Conservation (phyloP, 192 early-diverging fungal genomes). For the Coemansia pectinata region DNA sequence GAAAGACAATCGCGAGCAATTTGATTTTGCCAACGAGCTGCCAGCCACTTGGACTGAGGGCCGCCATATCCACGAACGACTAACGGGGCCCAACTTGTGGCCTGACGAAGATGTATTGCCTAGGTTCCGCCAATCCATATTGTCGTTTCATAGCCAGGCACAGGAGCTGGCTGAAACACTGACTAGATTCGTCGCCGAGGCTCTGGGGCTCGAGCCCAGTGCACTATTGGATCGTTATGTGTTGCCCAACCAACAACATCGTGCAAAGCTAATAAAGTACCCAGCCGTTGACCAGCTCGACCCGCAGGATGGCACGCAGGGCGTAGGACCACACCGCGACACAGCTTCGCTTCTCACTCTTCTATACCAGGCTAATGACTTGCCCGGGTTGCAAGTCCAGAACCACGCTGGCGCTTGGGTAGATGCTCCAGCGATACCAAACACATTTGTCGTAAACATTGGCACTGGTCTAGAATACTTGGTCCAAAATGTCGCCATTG, state of each 20-base stretch:
- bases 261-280: constrained; percentile 33
- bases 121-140: constrained; percentile 43
- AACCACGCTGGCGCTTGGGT: constrained; percentile 62
- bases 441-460: constrained; percentile 67
- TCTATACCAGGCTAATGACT: constrained; percentile 58
- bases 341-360: constrained; percentile 51
- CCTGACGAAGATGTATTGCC: constrained; percentile 47
- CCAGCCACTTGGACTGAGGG: constrained; percentile 14
- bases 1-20: constrained; percentile 56
- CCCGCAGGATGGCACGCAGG: constrained; percentile 22
- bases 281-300: constrained; percentile 23
- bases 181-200: constrained; percentile 53
- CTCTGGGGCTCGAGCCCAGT: constrained; percentile 41
- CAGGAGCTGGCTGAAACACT: constrained; percentile 49
- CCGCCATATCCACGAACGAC: constrained; percentile 49
- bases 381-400: constrained; percentile 67
- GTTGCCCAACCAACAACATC: constrained; percentile 14
- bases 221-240: constrained; percentile 31
- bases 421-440: constrained; percentile 58
- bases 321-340: constrained; percentile 59
- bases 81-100: constrained; percentile 66
- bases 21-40: constrained; percentile 60
- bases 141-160: constrained; percentile 46
- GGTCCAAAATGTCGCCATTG: constrained; percentile 54
- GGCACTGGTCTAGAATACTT: constrained; percentile 63